Evolutionary conservation across 306 rosid species (phyloP), one percentile per base, ranked within the genome.

Genomic region (Pyrus betulifolia): DNA sequence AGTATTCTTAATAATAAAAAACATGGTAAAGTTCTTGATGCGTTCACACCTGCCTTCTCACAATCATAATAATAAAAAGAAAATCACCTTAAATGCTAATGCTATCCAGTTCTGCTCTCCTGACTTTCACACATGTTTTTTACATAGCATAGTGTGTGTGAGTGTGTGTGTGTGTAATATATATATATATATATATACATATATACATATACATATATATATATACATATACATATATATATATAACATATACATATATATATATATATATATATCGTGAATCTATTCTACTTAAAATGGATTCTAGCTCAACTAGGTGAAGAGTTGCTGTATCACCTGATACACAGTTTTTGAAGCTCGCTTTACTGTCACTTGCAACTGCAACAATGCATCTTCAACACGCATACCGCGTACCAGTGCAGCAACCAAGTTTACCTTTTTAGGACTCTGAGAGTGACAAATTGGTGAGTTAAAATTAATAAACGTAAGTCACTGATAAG

Each of bases 331-430:
- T 49, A 87, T 63, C 63, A 95, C 98, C 93, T 92, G 96, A 87
- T 86, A 92, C 40, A 89, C 98, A 85, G 98, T 90, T 78, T 92
- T 95, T 78, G 97, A 49, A 59, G 98, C 98, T 81, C 98, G 88
- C 87, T 95, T 95, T 27, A 92, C 75, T 12, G 93, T 89, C 79
- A 95, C 82, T 87, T 95, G 93, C 87, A 92, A 83, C 86, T 95
- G 98, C 85, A 92, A 35, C 79, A 92, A 83, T 71, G 98, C 98
- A 86, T 95, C 98, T 81, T 95, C 97, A 79, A 95, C 98, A 57
- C 91, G 98, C 98, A 95, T 95, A 30, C 98, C 98, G 79, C 97
- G 97, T 42, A 92, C 93, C 73, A 92, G 80, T 64, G 95, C 93
- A 82, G 97, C 97, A 71, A 95, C 97, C 92, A 95, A 87, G 89